Conservation (phyloP, 805 yeast species). For the Phaffomyces thermotolerans region DNA sequence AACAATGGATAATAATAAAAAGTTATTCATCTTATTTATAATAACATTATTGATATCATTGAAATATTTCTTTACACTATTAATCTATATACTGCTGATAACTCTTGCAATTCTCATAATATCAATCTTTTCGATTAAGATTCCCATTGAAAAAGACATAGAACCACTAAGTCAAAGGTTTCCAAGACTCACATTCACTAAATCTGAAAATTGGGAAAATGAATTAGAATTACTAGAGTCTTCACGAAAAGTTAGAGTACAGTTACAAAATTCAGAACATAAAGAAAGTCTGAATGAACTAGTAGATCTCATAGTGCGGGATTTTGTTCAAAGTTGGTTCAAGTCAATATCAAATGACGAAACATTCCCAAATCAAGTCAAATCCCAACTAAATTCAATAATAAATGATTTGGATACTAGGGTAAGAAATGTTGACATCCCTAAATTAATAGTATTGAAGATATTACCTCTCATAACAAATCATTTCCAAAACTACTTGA, state of each 20-base stretch:
- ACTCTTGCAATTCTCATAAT: too few relatives aligned
- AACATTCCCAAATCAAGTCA: slow-evolving; percentile 35
- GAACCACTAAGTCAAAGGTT: slow-evolving; percentile 7
- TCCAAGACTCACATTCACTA: slow-evolving; percentile 23
- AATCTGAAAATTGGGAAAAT: slow-evolving; percentile 24
- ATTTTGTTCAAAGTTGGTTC: slow-evolving; percentile 56
- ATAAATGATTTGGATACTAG: slow-evolving; percentile 36
- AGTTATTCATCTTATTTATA: too few relatives aligned
- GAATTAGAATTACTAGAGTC: slow-evolving; percentile 15
- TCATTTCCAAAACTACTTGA: slow-evolving; percentile 49
- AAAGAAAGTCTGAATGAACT: slow-evolving; percentile 40
- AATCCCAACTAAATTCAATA: slow-evolving; percentile 34
- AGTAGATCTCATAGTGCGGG: slow-evolving; percentile 38
- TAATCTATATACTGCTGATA: background rate
- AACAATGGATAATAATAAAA: too few relatives aligned
- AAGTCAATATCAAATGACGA: slow-evolving; percentile 32
- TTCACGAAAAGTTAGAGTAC: slow-evolving; percentile 4
- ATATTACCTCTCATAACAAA: slow-evolving; percentile 59
- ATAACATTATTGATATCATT: background rate
- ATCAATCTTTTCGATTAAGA: too few relatives aligned
- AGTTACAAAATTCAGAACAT: slow-evolving; percentile 6
- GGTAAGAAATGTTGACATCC: slow-evolving; percentile 39
- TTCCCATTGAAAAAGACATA: slow-evolving; percentile 5
- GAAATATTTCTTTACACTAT: background rate
- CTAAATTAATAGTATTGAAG: slow-evolving; percentile 49